Conservation (phyloP, 257 asterid genomes). For the Ehretia macrophylla region DNA sequence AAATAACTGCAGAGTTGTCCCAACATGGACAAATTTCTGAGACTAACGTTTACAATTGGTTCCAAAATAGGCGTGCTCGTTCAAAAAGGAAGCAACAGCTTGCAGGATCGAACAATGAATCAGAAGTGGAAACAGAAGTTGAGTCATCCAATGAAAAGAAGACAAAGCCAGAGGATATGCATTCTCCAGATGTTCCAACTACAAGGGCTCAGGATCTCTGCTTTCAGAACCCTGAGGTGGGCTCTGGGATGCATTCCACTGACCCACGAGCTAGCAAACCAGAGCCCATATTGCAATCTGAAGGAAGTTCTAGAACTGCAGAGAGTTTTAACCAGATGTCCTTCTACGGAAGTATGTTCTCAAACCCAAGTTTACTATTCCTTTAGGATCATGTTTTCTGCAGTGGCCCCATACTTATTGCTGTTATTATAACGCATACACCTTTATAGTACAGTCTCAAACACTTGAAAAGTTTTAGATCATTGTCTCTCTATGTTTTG, state of each 20-base stretch:
- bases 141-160: conserved; percentile 70
- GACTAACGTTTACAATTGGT: conserved; percentile 86
- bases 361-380: conserved; percentile 51
- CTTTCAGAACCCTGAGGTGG: conserved; percentile 41
- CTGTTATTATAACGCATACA: too few relatives aligned
- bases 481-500: too few relatives aligned
- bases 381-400: neutral
- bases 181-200: conserved; percentile 32
- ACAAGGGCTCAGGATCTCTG: conserved; percentile 46
- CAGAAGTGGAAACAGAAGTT: conserved; percentile 77
- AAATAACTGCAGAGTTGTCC: conserved; percentile 21
- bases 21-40: conserved; percentile 88
- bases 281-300: conserved; percentile 49
- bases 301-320: conserved; percentile 55
- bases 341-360: conserved; percentile 57
- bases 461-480: too few relatives aligned
- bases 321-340: conserved; percentile 61
- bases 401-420: neutral
- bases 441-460: too few relatives aligned
- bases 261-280: conserved; percentile 29
- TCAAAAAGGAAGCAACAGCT: conserved; percentile 77
- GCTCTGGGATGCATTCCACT: conserved; percentile 29
- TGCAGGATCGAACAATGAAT: conserved; percentile 44
- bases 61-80: conserved; percentile 79
- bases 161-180: conserved; percentile 55